Conservation (phyloP, 202 grass and related monocot genomes). For the Carex sylvatica region DNA sequence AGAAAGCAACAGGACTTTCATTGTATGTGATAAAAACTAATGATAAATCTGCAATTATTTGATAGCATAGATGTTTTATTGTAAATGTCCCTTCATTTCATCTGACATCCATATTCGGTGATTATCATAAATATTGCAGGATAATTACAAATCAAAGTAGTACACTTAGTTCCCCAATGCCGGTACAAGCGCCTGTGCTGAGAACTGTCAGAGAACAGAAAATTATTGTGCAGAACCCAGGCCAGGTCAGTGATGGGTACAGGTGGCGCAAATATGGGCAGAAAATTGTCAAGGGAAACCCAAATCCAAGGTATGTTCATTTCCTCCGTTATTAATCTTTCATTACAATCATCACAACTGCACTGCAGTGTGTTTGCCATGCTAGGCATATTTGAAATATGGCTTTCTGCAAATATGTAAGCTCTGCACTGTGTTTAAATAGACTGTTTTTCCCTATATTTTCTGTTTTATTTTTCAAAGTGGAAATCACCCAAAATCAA, state of each 20-base stretch:
- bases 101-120: not conserved
- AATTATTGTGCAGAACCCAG: slow-evolving; percentile 76
- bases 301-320: slow-evolving; percentile 74
- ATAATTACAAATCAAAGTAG: slow-evolving; percentile 38
- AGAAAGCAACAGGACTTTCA: not conserved
- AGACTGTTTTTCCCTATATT: not conserved
- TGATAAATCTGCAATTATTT: slow-evolving; percentile 23
- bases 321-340: not conserved
- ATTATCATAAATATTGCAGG: slow-evolving; percentile 40
- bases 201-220: slow-evolving; percentile 84
- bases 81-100: slow-evolving; percentile 14
- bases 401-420: not conserved
- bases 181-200: slow-evolving; percentile 51
- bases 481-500: not conserved
- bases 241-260: slow-evolving; percentile 83
- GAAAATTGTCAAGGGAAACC: slow-evolving; percentile 97
- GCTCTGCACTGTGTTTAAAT: not conserved
- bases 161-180: slow-evolving; percentile 32
- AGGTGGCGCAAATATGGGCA: slow-evolving; percentile 99
- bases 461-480: not conserved
- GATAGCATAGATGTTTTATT: slow-evolving; percentile 27
- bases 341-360: not conserved
- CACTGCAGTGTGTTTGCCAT: not conserved
- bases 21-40: not conserved
- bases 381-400: not conserved